Conservation (phyloP, 805 yeast genomes). For the Candida nanaspora region DNA sequence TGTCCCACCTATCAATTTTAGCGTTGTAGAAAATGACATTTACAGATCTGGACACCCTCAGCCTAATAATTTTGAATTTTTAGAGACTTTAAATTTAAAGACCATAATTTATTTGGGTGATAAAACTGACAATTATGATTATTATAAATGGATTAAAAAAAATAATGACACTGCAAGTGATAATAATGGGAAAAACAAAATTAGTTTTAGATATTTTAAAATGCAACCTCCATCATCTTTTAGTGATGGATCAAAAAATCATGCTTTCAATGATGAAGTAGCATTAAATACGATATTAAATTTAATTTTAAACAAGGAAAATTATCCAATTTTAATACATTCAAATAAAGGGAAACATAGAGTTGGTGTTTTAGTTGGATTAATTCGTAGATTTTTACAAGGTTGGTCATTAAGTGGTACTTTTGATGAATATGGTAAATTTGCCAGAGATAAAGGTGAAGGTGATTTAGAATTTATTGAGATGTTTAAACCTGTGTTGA, state of each 20-base stretch:
- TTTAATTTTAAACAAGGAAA: constrained; percentile 51
- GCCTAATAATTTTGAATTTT: constrained; percentile 74
- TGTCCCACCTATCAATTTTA: constrained; percentile 90
- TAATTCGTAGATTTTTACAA: constrained; percentile 76
- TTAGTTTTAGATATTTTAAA: constrained; percentile 46
- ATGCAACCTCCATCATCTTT: constrained; percentile 42
- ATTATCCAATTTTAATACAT: constrained; percentile 84
- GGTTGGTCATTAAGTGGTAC: constrained; percentile 93
- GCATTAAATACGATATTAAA: constrained; percentile 52
- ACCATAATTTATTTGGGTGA: constrained; percentile 85
- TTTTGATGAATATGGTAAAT: constrained; percentile 88
- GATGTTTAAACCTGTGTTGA: constrained; percentile 59
- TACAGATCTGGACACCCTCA: constrained; percentile 94
- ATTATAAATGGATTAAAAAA: constrained; percentile 58
- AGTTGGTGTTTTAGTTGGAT: constrained; percentile 89
- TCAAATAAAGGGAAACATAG: constrained; percentile 97
- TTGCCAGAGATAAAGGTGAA: constrained; percentile 91
- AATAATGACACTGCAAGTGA: constrained; percentile 4
- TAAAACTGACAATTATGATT: constrained; percentile 56
- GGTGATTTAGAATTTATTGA: constrained; percentile 89
- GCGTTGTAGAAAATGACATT: constrained; percentile 79
- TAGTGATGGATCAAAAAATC: constrained; percentile 45
- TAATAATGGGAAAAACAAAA: constrained; percentile 17
- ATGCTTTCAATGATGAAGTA: constrained; percentile 48
- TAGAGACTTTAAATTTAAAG: constrained; percentile 58